phyloP scores from a whole-genome alignment of 1,284 basidiomycete species.

The Fomitopsis pinicola region DNA sequence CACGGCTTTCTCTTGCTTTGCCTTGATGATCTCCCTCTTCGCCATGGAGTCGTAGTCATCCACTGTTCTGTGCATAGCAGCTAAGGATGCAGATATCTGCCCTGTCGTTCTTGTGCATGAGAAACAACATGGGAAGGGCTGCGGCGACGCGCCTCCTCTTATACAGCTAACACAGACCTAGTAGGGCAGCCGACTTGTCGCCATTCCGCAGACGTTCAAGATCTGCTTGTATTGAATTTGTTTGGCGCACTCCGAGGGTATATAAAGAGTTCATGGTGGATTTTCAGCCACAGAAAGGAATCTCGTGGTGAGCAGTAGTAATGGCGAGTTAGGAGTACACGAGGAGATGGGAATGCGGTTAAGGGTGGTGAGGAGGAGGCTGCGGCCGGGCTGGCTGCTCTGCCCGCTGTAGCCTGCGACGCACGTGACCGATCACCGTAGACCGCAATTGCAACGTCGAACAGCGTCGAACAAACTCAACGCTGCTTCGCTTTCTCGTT shows the following conservation, averaged over 20 bases:
- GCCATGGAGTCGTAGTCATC: slow-evolving; percentile 97
- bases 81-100: slow-evolving; percentile 90
- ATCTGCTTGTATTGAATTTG: slow-evolving; percentile 84
- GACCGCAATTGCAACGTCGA: too few species aligned
- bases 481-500: too few species aligned
- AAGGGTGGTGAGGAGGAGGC: too few species aligned
- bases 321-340: neutral
- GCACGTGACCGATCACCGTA: too few species aligned
- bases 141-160: neutral
- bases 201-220: slow-evolving; percentile 77
- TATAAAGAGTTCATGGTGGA: slow-evolving; percentile 86
- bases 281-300: too few species aligned
- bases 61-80: slow-evolving; percentile 88
- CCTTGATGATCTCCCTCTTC: slow-evolving; percentile 88
- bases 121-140: neutral
- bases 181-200: slow-evolving; percentile 73
- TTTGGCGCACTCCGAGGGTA: slow-evolving; percentile 88
- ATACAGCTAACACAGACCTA: slow-evolving; percentile 55
- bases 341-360: too few species aligned
- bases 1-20: slow-evolving; percentile 91
- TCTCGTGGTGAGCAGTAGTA: neutral
- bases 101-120: slow-evolving; percentile 44
- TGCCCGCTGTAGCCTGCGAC: too few species aligned
- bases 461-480: too few species aligned
- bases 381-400: neutral